Evolutionary conservation across 1,284 basidiomycete species (phyloP).

Genomic region (Cutaneotrichosporon cavernicola): DNA sequence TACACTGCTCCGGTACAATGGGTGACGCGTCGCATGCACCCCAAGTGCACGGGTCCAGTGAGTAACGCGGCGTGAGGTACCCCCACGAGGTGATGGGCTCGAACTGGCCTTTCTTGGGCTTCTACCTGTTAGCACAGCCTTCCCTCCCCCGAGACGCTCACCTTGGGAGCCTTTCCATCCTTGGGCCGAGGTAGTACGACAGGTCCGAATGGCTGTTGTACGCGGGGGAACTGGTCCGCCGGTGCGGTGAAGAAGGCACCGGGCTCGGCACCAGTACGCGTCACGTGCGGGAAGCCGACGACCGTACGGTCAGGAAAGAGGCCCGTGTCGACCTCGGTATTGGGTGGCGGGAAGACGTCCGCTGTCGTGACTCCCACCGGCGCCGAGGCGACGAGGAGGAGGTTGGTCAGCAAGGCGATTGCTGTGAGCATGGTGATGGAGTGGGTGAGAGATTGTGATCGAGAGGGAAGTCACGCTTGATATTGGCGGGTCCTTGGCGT

Average conservation of each 20-base stretch:
- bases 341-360: constrained; percentile 39
- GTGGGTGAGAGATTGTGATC: not conserved
- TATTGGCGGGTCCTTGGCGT: not conserved
- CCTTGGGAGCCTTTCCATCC: constrained; percentile 15
- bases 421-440: not conserved
- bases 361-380: constrained; percentile 34
- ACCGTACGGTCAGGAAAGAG: constrained; percentile 55
- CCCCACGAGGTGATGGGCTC: constrained; percentile 75
- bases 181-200: constrained; percentile 52
- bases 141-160: not conserved
- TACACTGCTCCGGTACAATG: constrained; percentile 66
- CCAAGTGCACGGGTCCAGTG: constrained; percentile 65
- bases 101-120: constrained; percentile 41
- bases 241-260: constrained; percentile 57
- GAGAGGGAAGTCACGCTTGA: not conserved
- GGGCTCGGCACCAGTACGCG: constrained; percentile 59
- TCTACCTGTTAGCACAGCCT: not conserved
- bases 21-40: constrained; percentile 68
- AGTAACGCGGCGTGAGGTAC: constrained; percentile 80
- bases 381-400: not conserved
- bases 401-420: not conserved
- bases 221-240: constrained; percentile 51
- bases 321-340: constrained; percentile 33
- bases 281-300: constrained; percentile 58
- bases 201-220: constrained; percentile 52